These are phyloP conservation scores for Venturia nashicola DNA, from an alignment of 2,329 filamentous ascomycete species.

Conservation along the genomic window DNA sequence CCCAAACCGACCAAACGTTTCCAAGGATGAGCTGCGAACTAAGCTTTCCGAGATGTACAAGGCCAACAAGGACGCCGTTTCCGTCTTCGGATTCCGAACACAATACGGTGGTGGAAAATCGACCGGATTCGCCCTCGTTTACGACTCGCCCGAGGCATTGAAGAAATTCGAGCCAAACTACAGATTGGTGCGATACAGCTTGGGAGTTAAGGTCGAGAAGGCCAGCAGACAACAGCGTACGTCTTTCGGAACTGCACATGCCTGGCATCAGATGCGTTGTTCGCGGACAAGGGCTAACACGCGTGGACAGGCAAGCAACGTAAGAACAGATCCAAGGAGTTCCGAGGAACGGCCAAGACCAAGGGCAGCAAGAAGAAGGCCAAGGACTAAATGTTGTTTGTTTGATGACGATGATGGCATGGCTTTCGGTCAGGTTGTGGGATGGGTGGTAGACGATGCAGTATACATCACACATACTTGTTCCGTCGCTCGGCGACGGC, in stretches of 20 bases:
- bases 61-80: conserved; percentile 93
- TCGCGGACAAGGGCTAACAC: conserved; percentile 5
- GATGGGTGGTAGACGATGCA: neutral
- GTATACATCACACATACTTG: neutral
- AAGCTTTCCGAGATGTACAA: conserved; percentile 97
- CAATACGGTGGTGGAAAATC: conserved; percentile 99
- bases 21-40: conserved; percentile 94
- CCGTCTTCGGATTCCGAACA: conserved; percentile 95
- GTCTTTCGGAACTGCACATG: conserved; percentile 32
- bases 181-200: conserved; percentile 87
- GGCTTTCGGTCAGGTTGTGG: neutral
- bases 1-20: conserved; percentile 95
- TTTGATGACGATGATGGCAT: conserved; percentile 1
- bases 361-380: conserved; percentile 87
- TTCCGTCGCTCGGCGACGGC: neutral
- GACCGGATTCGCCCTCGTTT: conserved; percentile 96
- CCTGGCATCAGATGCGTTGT: neutral
- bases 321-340: conserved; percentile 99
- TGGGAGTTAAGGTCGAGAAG: conserved; percentile 92
- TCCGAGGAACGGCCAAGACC: conserved; percentile 94
- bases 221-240: conserved; percentile 97
- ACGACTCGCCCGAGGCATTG: conserved; percentile 95
- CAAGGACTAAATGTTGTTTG: neutral
- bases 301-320: conserved; percentile 82
- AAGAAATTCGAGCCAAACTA: conserved; percentile 99